Conservation (phyloP, 2,329 filamentous ascomycete species). For the Aspergillus sp. region DNA sequence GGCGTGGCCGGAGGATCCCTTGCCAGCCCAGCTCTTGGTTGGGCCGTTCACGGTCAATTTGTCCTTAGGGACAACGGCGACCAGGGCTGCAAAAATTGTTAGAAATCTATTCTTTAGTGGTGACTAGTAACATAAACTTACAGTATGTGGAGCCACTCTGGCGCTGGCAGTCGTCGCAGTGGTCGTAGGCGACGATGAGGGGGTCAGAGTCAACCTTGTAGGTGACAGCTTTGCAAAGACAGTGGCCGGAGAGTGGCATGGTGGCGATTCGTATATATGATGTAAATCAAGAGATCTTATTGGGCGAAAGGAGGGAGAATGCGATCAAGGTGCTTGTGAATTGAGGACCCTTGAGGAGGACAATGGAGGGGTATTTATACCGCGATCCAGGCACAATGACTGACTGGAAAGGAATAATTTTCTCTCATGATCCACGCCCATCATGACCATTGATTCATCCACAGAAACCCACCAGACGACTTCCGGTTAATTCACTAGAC, state of each 20-base stretch:
- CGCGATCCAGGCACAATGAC: neutral
- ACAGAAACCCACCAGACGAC: no score
- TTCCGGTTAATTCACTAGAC: no score
- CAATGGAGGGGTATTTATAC: slow-evolving; percentile 19
- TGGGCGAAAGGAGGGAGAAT: neutral
- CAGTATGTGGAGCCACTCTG: slow-evolving; percentile 65
- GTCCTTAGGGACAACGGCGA: slow-evolving; percentile 62
- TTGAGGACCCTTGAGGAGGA: slow-evolving; percentile 18
- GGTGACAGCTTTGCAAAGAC: slow-evolving; percentile 66
- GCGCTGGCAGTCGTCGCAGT: slow-evolving; percentile 70
- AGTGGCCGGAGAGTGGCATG: slow-evolving; percentile 66
- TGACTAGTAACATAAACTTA: slow-evolving; percentile 9
- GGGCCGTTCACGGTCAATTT: slow-evolving; percentile 60
- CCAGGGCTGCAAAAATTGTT: slow-evolving; percentile 46
- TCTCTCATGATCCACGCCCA: no score
- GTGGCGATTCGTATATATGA: slow-evolving; percentile 21
- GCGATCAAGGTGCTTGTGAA: slow-evolving; percentile 22
- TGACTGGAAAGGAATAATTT: no score
- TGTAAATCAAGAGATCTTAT: neutral
- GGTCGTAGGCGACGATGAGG: slow-evolving; percentile 56
- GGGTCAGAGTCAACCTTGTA: slow-evolving; percentile 55
- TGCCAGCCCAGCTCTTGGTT: slow-evolving; percentile 59
- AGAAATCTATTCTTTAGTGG: neutral
- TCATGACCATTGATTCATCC: no score
- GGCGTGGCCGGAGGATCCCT: slow-evolving; percentile 56